A percentile compares a stretch with the other conserved stretches of the same genome.
These are phyloP conservation scores for Ogataea trehalophila DNA, from an alignment of 805 yeast genomes.

Conservation along the genomic window DNA sequence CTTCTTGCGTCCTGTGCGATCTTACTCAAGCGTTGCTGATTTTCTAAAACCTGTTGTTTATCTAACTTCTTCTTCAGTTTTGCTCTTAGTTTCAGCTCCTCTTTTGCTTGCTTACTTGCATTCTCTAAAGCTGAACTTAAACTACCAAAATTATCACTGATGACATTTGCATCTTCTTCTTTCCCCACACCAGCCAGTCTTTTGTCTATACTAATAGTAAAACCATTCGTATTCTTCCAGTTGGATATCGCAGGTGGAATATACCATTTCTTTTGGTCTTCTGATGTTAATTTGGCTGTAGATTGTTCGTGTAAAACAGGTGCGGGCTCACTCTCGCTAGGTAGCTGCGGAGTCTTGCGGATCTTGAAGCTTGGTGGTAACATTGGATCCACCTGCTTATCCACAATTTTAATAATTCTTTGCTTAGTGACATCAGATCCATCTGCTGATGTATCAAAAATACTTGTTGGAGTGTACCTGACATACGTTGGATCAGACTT, in stretches of 20 bases:
- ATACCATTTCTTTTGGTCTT: conserved; percentile 75
- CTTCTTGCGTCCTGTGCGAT: conserved; percentile 47
- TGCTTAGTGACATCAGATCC: conserved; percentile 23
- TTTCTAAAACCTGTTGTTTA: conserved; percentile 43
- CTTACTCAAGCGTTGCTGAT: conserved; percentile 45
- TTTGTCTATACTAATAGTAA: conserved; percentile 74
- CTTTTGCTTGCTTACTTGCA: conserved; percentile 60
- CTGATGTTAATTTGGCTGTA: conserved; percentile 54
- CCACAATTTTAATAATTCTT: conserved; percentile 60
- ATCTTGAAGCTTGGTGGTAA: conserved; percentile 74
- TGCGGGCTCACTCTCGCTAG: conserved; percentile 46
- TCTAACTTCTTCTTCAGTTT: conserved; percentile 44
- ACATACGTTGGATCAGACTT: conserved; percentile 36
- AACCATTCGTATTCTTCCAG: conserved; percentile 94
- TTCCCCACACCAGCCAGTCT: conserved; percentile 54
- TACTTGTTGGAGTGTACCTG: conserved; percentile 38
- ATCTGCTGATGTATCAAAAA: conserved; percentile 22
- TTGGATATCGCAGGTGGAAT: conserved; percentile 91
- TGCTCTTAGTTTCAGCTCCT: conserved; percentile 48
- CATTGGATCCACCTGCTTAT: conserved; percentile 74
- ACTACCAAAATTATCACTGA: conserved; percentile 54
- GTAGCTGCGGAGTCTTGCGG: conserved; percentile 66
- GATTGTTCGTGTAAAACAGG: conserved; percentile 65
- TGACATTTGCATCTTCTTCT: conserved; percentile 32
- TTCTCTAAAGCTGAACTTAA: conserved; percentile 67